These are phyloP conservation scores for Neofusicoccum cordaticola DNA, from an alignment of 2,329 filamentous ascomycete species.

Conservation along the genomic window DNA sequence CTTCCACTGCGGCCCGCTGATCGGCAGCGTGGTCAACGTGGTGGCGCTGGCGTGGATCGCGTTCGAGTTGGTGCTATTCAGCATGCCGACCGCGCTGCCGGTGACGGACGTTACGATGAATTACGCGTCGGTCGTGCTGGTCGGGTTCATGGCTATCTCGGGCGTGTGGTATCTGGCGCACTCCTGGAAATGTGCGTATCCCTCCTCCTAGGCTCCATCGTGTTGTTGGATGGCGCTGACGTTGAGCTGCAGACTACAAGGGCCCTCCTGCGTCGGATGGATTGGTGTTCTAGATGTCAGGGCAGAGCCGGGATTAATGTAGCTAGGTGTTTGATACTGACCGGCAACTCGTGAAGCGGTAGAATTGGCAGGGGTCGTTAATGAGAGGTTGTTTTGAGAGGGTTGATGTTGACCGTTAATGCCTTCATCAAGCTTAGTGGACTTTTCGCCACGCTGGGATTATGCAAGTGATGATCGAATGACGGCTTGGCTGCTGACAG, in stretches of 20 bases:
- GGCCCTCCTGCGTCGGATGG: neutral
- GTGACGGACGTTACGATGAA: constrained; percentile 55
- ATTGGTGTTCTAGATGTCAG: neutral
- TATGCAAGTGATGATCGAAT: too few species aligned
- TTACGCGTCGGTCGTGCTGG: constrained; percentile 57
- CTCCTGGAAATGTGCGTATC: constrained; percentile 14
- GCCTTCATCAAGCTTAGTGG: too few species aligned
- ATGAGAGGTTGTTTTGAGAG: too few species aligned
- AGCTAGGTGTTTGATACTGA: too few species aligned
- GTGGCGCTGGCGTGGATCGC: constrained; percentile 51
- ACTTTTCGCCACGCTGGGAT: too few species aligned
- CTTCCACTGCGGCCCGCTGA: constrained; percentile 46
- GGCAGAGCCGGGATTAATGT: too few species aligned
- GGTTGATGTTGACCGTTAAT: too few species aligned
- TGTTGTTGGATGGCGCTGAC: neutral
- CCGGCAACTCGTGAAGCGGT: too few species aligned
- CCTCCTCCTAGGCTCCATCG: too few species aligned
- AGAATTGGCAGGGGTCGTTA: too few species aligned
- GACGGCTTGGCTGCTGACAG: too few species aligned
- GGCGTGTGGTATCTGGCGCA: constrained; percentile 13
- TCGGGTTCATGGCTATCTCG: constrained; percentile 41
- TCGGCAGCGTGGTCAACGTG: constrained; percentile 47
- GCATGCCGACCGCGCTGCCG: constrained; percentile 52
- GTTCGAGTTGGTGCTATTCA: constrained; percentile 48
- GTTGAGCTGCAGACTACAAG: neutral